Base-by-base conservation (phyloP, 2,329 filamentous ascomycete genomes). In the Mollisiaceae sp. region DNA sequence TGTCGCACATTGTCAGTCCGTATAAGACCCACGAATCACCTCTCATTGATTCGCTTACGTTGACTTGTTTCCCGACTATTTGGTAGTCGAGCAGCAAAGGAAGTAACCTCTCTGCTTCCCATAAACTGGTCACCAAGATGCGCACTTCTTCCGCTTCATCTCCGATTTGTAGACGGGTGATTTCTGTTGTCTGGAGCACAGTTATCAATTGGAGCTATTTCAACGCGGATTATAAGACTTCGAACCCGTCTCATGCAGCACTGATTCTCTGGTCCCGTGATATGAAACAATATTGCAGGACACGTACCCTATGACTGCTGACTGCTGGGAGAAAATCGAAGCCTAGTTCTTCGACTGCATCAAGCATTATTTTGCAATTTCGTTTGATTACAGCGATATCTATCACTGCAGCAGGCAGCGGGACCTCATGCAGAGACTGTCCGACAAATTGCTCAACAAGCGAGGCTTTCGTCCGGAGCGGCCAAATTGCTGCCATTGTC, bases 341-440 rank as follows among this genome's bases (percentile, higher is more conserved):
- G n/a, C 43, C 22, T 14, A 45, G 50, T 36, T 47, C 45, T 54
- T 82, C 75, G n/a, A 84, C 83, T 0, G 89, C 84, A 12, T 86
- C 80, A 1, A 91, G 84, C 89, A 94, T 93, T 50, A 85, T 81
- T 64, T 81, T 77, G 77, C 91, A 93, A 74, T 94, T 92, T 58
- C 82, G 78, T 59, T 83, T 79, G 24, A 91, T 80, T 38, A 89
- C 86, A 2, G 87, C 86, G 12, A 86, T 77, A 73, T 93, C 90
- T 8, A 94, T 77, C 52, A 93, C 80, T 2, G 84, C 85, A 1
- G 88, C 84, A 0, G 91, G 91, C 0, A 87, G 87, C 15, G 85
- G 84, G 0, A 92, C 78, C 24, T 87, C 81, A 45, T 78, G 71
- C n/a, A 92, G 80, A 1, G 79, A 81, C 70, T 86, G 83, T 67